Evolutionary conservation across 345 rosid genomes (phyloP), one percentile per base, ranked within the genome.

Genomic region (Pugionium dolabratum): DNA sequence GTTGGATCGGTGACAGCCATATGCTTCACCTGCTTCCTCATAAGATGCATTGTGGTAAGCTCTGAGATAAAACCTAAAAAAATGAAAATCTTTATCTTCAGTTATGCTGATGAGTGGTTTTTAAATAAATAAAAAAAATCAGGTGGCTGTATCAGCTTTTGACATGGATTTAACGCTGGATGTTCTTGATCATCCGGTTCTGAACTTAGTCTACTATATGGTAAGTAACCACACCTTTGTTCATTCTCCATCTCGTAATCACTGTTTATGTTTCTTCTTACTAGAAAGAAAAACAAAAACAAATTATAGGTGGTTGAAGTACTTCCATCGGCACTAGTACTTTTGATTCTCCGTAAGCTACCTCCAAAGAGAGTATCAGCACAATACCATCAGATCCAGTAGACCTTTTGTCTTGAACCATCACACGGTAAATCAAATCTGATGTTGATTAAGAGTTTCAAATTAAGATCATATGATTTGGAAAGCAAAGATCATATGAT

Each of bases 1-100:
- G 99, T 95, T 72, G 99, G 99, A 77, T 91, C 89, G 54, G 96
- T 95, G 69, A 95, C 97, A 72, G 98, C 94, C 49, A 89, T 95
- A 68, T 95, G 96, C 67, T 95, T 89, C 81, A 86, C 89, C 36
- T 95, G 98, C 85, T 95, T 91, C 81, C 92, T 95, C 32, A 82
- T 95, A 54, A 84, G 98, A 77, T 91, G 90, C 76, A 76, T 86
- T 64, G 91, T 89, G 95, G 99, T 95, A 79, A 79, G 90, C 62
- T 78, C 54, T 64, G 4, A 54, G 41, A 54, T 51, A 33, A 1
- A 52, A 26, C 7, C 18, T 18, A 7, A 6, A 6, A 61, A 9
- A 31, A 10, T 9, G 41, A 34, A 65, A 36, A 26, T 0, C 9
- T 18, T 39, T 5, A 57, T 55, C 39, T 7, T 54, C 25, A 26